Conservation (phyloP, 495 filamentous ascomycete genomes). For the Xylaria cubensis region DNA sequence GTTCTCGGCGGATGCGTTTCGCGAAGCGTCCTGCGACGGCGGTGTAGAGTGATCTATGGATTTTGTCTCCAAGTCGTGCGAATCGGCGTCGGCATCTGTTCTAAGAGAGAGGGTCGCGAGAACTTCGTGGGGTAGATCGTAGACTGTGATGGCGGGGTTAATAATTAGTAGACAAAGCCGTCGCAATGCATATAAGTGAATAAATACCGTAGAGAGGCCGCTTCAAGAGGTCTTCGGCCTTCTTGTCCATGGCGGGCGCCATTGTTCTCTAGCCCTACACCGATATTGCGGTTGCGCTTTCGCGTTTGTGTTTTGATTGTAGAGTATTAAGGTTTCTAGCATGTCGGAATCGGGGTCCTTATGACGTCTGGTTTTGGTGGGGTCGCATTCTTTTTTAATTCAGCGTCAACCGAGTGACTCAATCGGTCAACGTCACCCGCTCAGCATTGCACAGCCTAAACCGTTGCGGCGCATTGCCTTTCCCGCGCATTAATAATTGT, state of each 20-base stretch:
- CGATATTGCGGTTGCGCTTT: background rate
- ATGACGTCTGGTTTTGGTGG: slow-evolving; percentile 18
- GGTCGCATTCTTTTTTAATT: background rate
- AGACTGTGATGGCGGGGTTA: slow-evolving; percentile 62
- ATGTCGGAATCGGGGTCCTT: background rate
- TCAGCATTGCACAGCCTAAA: background rate
- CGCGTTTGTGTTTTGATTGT: background rate
- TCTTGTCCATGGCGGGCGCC: slow-evolving; percentile 32
- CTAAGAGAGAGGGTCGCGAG: slow-evolving; percentile 72
- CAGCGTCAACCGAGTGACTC: slow-evolving; percentile 5
- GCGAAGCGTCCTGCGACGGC: slow-evolving; percentile 48
- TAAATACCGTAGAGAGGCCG: slow-evolving; percentile 50
- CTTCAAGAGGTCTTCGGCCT: slow-evolving; percentile 46
- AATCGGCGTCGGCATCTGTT: slow-evolving; percentile 46
- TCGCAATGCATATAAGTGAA: background rate
- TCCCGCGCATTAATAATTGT: background rate
- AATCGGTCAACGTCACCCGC: background rate
- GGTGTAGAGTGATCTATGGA: slow-evolving; percentile 28
- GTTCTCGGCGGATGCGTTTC: slow-evolving; percentile 34
- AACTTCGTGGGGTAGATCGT: slow-evolving; percentile 82
- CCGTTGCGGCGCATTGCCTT: background rate
- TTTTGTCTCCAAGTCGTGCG: slow-evolving; percentile 36
- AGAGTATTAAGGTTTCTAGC: no score
- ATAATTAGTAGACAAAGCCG: slow-evolving; percentile 18
- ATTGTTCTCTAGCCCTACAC: background rate